Base-by-base conservation (phyloP, 2,329 filamentous ascomycete species). In the Dactylellina cionopaga region DNA sequence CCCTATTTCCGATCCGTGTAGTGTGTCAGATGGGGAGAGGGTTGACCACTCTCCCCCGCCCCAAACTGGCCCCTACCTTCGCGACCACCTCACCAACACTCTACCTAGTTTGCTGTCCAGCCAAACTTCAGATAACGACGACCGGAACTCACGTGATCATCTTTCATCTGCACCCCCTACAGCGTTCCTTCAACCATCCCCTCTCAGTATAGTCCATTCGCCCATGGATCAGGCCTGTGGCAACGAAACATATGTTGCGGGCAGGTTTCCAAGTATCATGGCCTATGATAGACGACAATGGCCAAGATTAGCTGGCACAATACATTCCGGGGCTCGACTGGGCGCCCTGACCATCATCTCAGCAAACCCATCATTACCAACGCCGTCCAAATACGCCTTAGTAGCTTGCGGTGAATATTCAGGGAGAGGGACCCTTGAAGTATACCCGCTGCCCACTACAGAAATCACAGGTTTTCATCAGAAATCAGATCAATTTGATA, bases 391-490 rank as follows among this genome's bases (percentile, higher is more conserved):
- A 69, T 84, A 89, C 46, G 92, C 90, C 0, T 81, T 97, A 24
- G 86, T 96, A 55, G 91, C 92, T 1, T 91, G 90, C 37, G 94
- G 93, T 3, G 91, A 94, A 78, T 97, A 97, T 82, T 96, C 95
- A 76, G 92, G 90, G 29, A 93, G 95, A 79, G 94, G 94, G 0
- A 93, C 90, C 0, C 83, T 98, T 1, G 94, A 98, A 78, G 82
- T 96, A n/a, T 96, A 96, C 79, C 88, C 88, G 11, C 81, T 92
- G 0, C 83, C 81, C 22, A 80, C 80, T 6, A 19, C 41, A 9
- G 35, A 35, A 33, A 24, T 13, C 41, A 9, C 22, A 10, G 27
- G 25, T 15, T 11, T 5, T n/a, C 13, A 44, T 5, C 13, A 46
- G 4, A 58, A 76, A 76, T 10, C 74, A 73, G 39, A 43, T 39